Evolutionary conservation across 2,329 filamentous ascomycete genomes (phyloP).

Genomic region (Sporothrix phasma): DNA sequence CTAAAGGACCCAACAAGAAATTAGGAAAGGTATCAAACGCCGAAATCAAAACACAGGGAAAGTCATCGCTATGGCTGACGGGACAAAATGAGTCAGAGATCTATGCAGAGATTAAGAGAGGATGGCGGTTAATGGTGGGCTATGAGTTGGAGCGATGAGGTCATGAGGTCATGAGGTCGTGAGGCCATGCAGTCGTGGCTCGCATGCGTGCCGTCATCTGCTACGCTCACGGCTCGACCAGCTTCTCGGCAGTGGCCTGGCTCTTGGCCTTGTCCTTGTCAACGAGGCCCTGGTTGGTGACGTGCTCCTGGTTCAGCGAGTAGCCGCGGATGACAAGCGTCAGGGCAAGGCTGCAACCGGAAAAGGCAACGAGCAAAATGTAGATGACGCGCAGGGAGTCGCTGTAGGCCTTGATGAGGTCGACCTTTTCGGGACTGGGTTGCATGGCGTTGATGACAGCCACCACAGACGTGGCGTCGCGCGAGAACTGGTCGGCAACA

Average conservation of each 20-base stretch:
- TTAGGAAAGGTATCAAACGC: neutral
- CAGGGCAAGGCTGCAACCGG: constrained; percentile 38
- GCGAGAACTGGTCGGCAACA: constrained; percentile 36
- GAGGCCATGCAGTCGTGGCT: too few relatives aligned
- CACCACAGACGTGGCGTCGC: constrained; percentile 45
- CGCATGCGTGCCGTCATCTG: neutral
- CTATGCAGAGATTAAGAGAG: neutral
- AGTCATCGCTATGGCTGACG: neutral
- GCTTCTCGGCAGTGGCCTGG: neutral
- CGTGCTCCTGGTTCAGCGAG: constrained; percentile 37
- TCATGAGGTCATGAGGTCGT: neutral
- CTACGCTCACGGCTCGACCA: constrained; percentile 1
- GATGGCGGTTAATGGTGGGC: too few relatives aligned
- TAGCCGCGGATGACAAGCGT: constrained; percentile 43
- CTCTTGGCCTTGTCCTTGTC: constrained; percentile 19
- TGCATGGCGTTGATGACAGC: constrained; percentile 43
- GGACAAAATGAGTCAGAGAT: neutral
- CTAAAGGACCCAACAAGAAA: neutral
- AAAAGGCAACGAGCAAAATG: constrained; percentile 42
- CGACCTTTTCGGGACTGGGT: constrained; percentile 29
- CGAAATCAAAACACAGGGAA: neutral
- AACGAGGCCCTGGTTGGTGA: constrained; percentile 38
- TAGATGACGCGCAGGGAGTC: constrained; percentile 45
- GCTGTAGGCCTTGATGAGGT: constrained; percentile 32
- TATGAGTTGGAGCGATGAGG: too few relatives aligned